phyloP scores from a whole-genome alignment of 148 eudicot genomes.

The Fallopia convolvulus region DNA sequence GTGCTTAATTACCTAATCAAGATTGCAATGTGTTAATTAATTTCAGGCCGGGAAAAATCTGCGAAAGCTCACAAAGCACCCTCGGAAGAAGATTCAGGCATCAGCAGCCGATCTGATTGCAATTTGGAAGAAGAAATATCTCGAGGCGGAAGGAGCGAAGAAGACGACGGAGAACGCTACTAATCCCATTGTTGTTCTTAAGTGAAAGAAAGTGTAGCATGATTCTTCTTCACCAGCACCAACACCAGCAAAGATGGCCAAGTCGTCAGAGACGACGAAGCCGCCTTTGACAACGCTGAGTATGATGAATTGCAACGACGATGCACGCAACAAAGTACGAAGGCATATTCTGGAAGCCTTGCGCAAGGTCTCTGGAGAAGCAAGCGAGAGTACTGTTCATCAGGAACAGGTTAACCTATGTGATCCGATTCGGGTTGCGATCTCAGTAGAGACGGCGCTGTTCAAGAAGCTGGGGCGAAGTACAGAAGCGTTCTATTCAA shows the following conservation, averaged over 20 bases:
- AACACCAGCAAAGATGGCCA: slow-evolving; percentile 28
- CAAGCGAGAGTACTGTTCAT: slow-evolving; percentile 28
- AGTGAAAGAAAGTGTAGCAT: slow-evolving; percentile 18
- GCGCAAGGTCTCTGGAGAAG: slow-evolving; percentile 39
- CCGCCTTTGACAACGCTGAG: slow-evolving; percentile 16
- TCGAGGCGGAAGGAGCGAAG: slow-evolving; percentile 33
- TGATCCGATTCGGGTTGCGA: slow-evolving; percentile 58
- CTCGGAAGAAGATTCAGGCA: slow-evolving; percentile 45
- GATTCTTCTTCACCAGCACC: slow-evolving; percentile 20
- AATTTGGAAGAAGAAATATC: slow-evolving; percentile 52
- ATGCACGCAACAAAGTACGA: slow-evolving; percentile 41
- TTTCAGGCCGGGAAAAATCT: slow-evolving; percentile 57
- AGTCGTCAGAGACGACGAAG: slow-evolving; percentile 19
- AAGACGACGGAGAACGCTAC: slow-evolving; percentile 31
- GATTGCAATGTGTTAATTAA: no score
- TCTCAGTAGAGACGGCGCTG: slow-evolving; percentile 50
- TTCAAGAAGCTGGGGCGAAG: slow-evolving; percentile 53
- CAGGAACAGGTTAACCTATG: slow-evolving; percentile 38
- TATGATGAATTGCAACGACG: slow-evolving; percentile 43
- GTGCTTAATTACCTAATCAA: no score
- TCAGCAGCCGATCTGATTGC: slow-evolving; percentile 47
- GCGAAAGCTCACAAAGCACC: slow-evolving; percentile 57
- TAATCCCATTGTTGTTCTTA: slow-evolving; percentile 15
- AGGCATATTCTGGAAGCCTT: slow-evolving; percentile 51
- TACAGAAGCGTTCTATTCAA: slow-evolving; percentile 60